Evolutionary conservation across 140 eudicot genomes (phyloP), one percentile per base, ranked within the genome.

Genomic region (Stevia rebaudiana): DNA sequence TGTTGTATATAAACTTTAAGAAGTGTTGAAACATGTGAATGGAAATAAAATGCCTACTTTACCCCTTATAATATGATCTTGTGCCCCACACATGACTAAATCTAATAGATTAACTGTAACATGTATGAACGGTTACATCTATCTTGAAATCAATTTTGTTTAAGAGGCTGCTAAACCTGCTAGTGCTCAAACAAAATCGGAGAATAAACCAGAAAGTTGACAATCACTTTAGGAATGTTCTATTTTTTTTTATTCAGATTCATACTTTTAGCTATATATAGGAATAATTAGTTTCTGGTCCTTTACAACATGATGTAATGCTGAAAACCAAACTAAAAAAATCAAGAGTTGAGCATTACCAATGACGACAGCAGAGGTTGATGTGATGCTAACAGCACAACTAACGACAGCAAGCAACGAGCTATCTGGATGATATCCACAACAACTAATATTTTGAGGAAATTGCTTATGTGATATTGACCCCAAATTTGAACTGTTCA

Each of bases 381-480:
- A 19, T 46, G 81, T 55, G 74, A 54, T 62, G 77, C 73, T 71
- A 73, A 63, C 79, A 81, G 73, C 71, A 69, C 80, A 70, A 80
- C 89, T 80, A 76, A 88, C 84, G 52, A 81, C 68, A 51, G 82
- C 95, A 79, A 88, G 74, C 76, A 92, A 71, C 39, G 78, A 75
- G 71, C 54, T 74, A 52, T 71, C 76, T 37, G 67, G 62, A 76
- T 75, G 74, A 74, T 81, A 88, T 80, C 91, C 96, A 81, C 82
- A 58, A 77, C 98, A 88, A 76, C 58, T 77, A 65, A 88, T 70
- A 69, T 81, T 68, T 39, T 49, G 82, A 50, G 89, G 83, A 52
- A 77, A 76, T 30, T 82, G 83, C 53, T 81, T 70, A 69, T 81
- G 82, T 40, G 59, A 69, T 50, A 73, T 58, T 44, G 83, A 61